Evolutionary conservation across 441 rosid genomes (phyloP), one percentile per base, ranked within the genome.

Genomic region (Gossypium schwendimanii): DNA sequence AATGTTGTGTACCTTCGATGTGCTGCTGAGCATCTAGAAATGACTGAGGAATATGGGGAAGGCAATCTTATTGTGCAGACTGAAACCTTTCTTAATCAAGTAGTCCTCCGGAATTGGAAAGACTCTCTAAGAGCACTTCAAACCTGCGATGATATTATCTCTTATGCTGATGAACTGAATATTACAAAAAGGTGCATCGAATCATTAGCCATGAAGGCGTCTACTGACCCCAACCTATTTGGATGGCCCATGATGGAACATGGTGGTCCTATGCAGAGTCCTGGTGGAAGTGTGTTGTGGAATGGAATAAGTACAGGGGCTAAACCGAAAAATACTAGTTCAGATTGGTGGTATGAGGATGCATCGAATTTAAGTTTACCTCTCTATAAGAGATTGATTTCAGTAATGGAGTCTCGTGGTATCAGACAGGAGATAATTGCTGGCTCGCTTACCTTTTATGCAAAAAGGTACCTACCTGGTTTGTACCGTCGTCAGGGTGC

Each of bases 291-390:
- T 54, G 88, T 95, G 60, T 79, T 95, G 70, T 95, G 99, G 99
- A 95, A 93, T 28, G 99, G 98, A 81, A 95, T 95, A 81, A 95
- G 97, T 84, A 91, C 96, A 0, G 98, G 97, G 45, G 97, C 97
- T 44, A 84, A 91, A 78, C 91, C 95, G 15, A 89, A 82, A 82
- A 82, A 85, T 36, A 76, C 89, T 53, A 89, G 92, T 73, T 82
- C 88, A 33, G 97, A 91, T 75, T 95, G 99, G 99, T 95, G 99
- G 99, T 93, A 90, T 12, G 96, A 93, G 69, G 99, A 95, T 83
- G 95, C 79, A 23, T 87, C 96, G 0, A 84, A 81, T 58, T 81
- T 95, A 78, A 93, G 97, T 71, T 87, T 90, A 71, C 81, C 91
- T 73, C 85, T 93, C 55, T 95, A 87, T 64, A 91, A 87, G 81